Evolutionary conservation across 2,329 filamentous ascomycete genomes (phyloP).

Genomic region (Botrytis porri): DNA sequence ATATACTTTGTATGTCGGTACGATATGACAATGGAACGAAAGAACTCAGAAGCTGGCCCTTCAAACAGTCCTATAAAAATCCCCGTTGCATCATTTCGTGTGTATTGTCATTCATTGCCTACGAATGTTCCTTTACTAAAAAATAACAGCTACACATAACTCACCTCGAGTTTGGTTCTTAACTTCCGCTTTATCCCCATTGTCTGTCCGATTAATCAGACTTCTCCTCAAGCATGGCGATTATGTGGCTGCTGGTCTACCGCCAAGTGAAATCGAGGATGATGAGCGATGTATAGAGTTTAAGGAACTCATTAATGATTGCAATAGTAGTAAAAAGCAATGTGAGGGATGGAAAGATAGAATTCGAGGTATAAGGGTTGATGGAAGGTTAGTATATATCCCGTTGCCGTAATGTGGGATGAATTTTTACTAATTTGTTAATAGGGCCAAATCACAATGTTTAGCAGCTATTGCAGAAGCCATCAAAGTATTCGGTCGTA

Average conservation of each 20-base stretch:
- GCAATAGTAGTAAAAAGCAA: conserved; percentile 59
- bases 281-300: conserved; percentile 75
- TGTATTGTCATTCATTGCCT: neutral
- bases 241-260: conserved; percentile 80
- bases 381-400: conserved; percentile 44
- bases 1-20: neutral
- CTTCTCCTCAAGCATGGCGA: conserved; percentile 88
- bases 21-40: conserved; percentile 39
- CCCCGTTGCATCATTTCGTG: conserved; percentile 36
- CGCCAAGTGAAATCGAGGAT: conserved; percentile 74
- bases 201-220: conserved; percentile 77
- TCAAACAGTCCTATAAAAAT: conserved; percentile 31
- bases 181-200: conserved; percentile 79
- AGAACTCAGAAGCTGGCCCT: conserved; percentile 45
- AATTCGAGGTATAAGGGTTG: conserved; percentile 63
- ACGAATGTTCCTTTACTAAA: conserved; percentile 21
- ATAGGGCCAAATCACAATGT: conserved; percentile 39
- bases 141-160: conserved; percentile 53
- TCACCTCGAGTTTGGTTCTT: conserved; percentile 90
- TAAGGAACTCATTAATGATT: conserved; percentile 71
- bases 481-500: conserved; percentile 75
- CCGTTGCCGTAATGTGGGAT: neutral
- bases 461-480: conserved; percentile 81
- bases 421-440: neutral
- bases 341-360: conserved; percentile 78